These are phyloP conservation scores for Yarrowia sp. DNA, from an alignment of 805 yeast species.

Conservation along the genomic window DNA sequence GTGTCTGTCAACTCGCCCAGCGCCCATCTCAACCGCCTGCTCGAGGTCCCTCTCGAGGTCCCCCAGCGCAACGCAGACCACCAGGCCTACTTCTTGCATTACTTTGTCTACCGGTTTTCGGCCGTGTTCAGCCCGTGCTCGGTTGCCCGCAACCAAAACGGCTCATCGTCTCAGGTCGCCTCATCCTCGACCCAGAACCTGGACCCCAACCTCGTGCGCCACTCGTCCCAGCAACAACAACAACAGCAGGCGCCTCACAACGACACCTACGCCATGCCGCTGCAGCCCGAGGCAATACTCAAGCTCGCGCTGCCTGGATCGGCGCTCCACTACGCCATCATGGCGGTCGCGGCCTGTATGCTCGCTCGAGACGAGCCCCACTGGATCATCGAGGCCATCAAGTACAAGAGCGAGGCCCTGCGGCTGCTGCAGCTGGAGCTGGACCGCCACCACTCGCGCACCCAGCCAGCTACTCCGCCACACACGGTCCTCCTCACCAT, in stretches of 20 bases:
- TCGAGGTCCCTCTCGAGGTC: slow-evolving; percentile 25
- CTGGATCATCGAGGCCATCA: slow-evolving; percentile 36
- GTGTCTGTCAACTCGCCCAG: slow-evolving; percentile 25
- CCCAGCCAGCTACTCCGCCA: slow-evolving; percentile 18
- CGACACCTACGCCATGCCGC: slow-evolving; percentile 32
- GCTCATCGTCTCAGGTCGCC: neutral
- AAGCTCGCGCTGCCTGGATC: slow-evolving; percentile 16
- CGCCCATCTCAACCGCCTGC: slow-evolving; percentile 24
- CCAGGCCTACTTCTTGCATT: slow-evolving; percentile 36
- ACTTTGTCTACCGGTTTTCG: slow-evolving; percentile 27
- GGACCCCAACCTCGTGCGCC: slow-evolving; percentile 11
- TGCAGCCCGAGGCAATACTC: slow-evolving; percentile 22
- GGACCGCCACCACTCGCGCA: slow-evolving; percentile 23
- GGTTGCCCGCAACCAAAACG: neutral
- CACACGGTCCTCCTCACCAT: slow-evolving; percentile 30
- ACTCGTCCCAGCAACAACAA: neutral
- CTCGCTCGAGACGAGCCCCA: slow-evolving; percentile 25
- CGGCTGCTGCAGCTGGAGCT: slow-evolving; percentile 26
- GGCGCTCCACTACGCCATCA: slow-evolving; percentile 28
- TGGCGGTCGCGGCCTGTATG: slow-evolving; percentile 30
- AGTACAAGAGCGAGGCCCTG: slow-evolving; percentile 31
- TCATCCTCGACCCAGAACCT: neutral
- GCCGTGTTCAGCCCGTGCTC: slow-evolving; percentile 34
- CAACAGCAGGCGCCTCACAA: too few relatives aligned
- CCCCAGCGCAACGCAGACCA: slow-evolving; percentile 24